Evolutionary conservation across 306 rosid species (phyloP), one percentile per base, ranked within the genome.

Genomic region (Lathyrus aphaca): DNA sequence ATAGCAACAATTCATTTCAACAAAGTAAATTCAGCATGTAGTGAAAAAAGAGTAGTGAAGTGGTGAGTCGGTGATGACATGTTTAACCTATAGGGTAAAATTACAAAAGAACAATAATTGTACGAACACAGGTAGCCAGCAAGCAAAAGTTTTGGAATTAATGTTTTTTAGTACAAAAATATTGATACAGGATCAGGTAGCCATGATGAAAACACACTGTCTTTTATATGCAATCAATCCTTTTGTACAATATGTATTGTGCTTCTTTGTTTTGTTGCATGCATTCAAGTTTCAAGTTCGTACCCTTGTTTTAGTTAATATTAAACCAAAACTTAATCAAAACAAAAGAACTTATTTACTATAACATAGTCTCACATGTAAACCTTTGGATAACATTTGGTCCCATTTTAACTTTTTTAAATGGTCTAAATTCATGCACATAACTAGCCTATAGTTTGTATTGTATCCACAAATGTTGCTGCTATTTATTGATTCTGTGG

Each of bases 151-250:
- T 80, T 79, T 87, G 91, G 87, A 53, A 53, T 53, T 21, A 77
- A 82, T 51, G 82, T 87, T 81, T 84, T 80, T 77, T 59, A 85
- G 87, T 88, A 88, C 88, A 76, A 17, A 17, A 66, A 86, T 75
- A 80, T 87, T 81, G 69, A 56, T 68, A 60, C 70, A 64, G 69
- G 77, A 74, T 79, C 68, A 51, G 60, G 42, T 66, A 42, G 82
- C 71, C 65, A 63, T 56, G 74, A 68, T 76, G 76, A 71, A 56
- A 79, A 66, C 25, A 76, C 49, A 55, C 45, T 15, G 72, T 64
- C 68, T 70, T 74, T 71, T 68, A 63, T 64, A 72, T 55, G 75
- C 73, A 35, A 40, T 46, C 43, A 77, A 72, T 79, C 71, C 69
- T 54, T 58, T 6, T 29, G 79, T 73, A 53, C 67, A 53, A 37